Base-by-base conservation (phyloP, 2,329 filamentous ascomycete species). In the Fusarium temperatum region DNA sequence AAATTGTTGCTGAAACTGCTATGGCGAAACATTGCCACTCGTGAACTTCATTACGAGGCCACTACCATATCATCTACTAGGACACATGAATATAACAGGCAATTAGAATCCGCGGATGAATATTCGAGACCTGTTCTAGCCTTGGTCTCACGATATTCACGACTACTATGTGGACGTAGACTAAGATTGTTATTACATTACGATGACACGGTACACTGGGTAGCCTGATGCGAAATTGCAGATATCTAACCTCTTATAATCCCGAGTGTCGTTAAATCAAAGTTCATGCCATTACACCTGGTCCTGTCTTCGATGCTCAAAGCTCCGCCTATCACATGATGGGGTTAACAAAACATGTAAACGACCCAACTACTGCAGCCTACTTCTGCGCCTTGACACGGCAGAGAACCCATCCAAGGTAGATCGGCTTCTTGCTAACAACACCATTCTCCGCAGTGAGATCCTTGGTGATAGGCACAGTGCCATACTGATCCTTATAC, bases 391-490 rank as follows among this genome's bases (percentile, higher is more conserved):
- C 47, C 14, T 69, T 69, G 6, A 70, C 67, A 38, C 71, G 71
- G 63, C 73, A 75, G 24, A 75, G 63, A 35, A 75, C 20, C 63
- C 69, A 75, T 1, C 73, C 73, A 55, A 75, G 57, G 12, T 63
- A 35, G 15, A 75, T 70, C 3, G 69, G 42, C 32, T 75, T 75
- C 15, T 67, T 75, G 57, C 66, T 70, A 13, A 75, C 35, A 24
- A 60, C 24, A 12, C 60, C 63, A 20, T 48, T 50, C 9, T 50
- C 53, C 8, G 42, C n/a, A 12, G 57, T 65, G 17, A 75, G 69
- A 11, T 53, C 54, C 9, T 51, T 51, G 45, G 72, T 75, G 12
- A 50, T 61, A 15, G 66, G 60, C 13, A 55, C 45, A 42, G 50
- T 53, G 4, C 69, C 73, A 41, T 65, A 66, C 28, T 70, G 26